These are phyloP conservation scores for Hymenotorrendiella dingleyae DNA, from an alignment of 2,329 filamentous ascomycete species.

Conservation along the genomic window DNA sequence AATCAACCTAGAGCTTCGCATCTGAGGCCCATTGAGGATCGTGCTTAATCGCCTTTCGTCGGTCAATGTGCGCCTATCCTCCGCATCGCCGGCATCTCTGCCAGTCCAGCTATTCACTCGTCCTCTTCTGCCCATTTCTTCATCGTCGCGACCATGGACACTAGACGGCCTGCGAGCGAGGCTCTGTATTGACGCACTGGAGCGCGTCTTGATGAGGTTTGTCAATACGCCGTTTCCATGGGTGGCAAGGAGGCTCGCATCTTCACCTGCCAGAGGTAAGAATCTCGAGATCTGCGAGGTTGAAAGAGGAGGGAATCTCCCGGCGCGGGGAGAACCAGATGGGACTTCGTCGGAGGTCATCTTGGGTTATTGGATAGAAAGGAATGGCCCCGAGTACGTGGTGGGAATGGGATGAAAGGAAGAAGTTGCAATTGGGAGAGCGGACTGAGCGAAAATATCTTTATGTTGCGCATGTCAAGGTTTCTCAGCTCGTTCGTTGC, in stretches of 20 bases:
- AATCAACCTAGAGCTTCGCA: constrained; percentile 80
- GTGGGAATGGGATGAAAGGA: no score
- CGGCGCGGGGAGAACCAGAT: constrained; percentile 18
- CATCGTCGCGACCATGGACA: constrained; percentile 21
- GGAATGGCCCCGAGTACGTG: no score
- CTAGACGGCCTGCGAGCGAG: constrained; percentile 17
- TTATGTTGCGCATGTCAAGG: no score
- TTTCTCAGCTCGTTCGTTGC: no score
- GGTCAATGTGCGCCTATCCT: constrained; percentile 17
- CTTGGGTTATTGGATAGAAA: no score
- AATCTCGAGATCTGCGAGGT: no score
- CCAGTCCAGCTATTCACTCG: constrained; percentile 13
- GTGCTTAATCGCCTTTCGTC: constrained; percentile 55
- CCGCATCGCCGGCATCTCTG: constrained; percentile 17
- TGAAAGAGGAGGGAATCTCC: constrained; percentile 19
- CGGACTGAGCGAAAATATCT: no score
- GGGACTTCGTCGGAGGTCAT: constrained; percentile 12
- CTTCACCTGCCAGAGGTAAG: constrained; percentile 24
- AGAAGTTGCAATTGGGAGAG: no score
- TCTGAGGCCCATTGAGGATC: constrained; percentile 61
- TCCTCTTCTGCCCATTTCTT: constrained; percentile 14
- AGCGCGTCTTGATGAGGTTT: constrained; percentile 27
- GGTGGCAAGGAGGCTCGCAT: constrained; percentile 26
- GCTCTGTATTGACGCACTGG: constrained; percentile 20
- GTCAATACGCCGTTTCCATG: constrained; percentile 28